Percentiles rank a stretch among this genome's conserved stretches.
Evolutionary conservation across 306 rosid genomes (phyloP).

Genomic region (Quercus glauca): DNA sequence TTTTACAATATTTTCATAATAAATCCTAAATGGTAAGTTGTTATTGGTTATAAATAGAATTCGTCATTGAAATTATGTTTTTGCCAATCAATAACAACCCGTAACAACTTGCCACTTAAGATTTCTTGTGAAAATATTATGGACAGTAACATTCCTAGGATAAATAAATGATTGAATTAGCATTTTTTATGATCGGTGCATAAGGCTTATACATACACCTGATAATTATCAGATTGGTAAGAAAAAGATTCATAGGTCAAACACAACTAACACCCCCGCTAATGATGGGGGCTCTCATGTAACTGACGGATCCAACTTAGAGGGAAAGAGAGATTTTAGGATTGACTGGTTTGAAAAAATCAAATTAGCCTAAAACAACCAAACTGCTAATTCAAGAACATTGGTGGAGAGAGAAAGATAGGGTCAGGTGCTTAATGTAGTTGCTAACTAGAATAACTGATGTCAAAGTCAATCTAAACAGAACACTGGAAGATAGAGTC

Average conservation of each 20-base stretch:
- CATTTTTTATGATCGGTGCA: no score
- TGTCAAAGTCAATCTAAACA: background rate
- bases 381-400: background rate
- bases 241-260: background rate
- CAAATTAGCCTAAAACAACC: slow-evolving; percentile 11
- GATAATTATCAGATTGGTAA: background rate
- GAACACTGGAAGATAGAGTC: background rate
- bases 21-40: no score
- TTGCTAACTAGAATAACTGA: slow-evolving; percentile 19
- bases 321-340: slow-evolving; percentile 13
- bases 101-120: no score
- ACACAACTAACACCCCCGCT: background rate
- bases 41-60: no score
- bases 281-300: slow-evolving; percentile 8
- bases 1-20: no score
- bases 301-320: background rate
- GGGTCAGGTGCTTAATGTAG: background rate
- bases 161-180: no score
- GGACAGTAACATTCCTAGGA: no score
- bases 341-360: slow-evolving; percentile 19
- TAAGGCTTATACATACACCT: background rate
- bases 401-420: no score
- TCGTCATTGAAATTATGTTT: no score
- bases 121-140: no score
- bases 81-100: no score